Evolutionary conservation across 2,329 filamentous ascomycete species (phyloP).

Genomic region (Taxawa tesnikishii): DNA sequence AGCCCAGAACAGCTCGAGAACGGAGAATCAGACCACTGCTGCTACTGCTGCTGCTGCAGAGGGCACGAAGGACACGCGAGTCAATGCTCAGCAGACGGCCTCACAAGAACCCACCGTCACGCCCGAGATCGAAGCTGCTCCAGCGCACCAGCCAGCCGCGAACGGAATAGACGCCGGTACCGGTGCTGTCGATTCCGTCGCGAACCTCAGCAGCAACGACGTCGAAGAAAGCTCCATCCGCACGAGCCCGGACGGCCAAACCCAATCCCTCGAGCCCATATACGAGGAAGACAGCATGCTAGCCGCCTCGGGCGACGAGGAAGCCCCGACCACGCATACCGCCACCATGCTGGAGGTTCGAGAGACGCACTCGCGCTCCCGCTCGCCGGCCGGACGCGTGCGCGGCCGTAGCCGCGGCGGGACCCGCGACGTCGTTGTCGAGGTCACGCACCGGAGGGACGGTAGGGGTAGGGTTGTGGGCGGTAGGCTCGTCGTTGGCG

Average conservation of each 20-base stretch:
- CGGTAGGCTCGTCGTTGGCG: too few species aligned
- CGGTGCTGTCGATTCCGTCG: too few species aligned
- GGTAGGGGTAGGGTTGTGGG: not conserved
- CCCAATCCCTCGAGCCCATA: constrained; percentile 16
- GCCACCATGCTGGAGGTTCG: constrained; percentile 1
- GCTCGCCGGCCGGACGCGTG: not conserved
- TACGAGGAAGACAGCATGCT: constrained; percentile 16
- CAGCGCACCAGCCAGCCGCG: too few species aligned
- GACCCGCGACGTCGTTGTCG: not conserved
- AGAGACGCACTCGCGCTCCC: not conserved
- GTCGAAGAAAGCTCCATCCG: too few species aligned
- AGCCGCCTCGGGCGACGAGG: constrained; percentile 8
- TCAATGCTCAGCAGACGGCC: too few species aligned
- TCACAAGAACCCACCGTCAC: too few species aligned
- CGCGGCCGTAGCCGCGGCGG: not conserved
- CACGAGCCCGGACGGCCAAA: constrained; percentile 15
- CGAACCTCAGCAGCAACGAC: too few species aligned
- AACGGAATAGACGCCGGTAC: too few species aligned
- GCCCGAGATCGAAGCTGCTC: too few species aligned
- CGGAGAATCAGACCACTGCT: constrained; percentile 5
- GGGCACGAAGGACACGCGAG: too few species aligned
- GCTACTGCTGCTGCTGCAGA: too few species aligned
- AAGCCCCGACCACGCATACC: constrained; percentile 10
- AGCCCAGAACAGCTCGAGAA: constrained; percentile 3
- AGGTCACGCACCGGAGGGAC: not conserved